These are phyloP conservation scores for Lavandula angustifolia DNA, from an alignment of 257 asterid genomes.

Conservation along the genomic window DNA sequence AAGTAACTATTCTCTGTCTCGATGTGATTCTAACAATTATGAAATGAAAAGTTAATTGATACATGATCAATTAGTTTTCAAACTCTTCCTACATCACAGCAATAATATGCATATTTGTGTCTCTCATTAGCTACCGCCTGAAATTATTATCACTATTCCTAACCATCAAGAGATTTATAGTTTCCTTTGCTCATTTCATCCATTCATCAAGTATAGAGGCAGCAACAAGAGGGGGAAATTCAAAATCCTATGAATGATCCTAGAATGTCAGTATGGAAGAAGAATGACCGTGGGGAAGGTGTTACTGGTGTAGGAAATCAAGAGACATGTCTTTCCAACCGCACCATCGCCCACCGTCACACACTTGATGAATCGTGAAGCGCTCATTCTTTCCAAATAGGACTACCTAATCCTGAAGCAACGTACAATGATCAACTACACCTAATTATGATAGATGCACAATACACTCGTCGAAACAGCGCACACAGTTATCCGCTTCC, in stretches of 20 bases:
- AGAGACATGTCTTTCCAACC: conserved; percentile 67
- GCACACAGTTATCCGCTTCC: conserved; percentile 18
- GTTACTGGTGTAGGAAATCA: conserved; percentile 75
- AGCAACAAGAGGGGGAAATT: not conserved
- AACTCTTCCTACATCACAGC: not conserved
- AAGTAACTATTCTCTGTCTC: conserved; percentile 5
- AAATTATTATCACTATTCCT: conserved; percentile 2
- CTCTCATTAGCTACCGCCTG: conserved; percentile 2
- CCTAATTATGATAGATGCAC: conserved; percentile 29
- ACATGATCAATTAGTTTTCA: too few relatives aligned
- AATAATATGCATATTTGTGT: not conserved
- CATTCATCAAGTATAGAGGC: conserved; percentile 4
- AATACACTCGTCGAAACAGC: conserved; percentile 10
- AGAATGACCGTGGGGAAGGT: conserved; percentile 84
- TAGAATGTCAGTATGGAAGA: not conserved
- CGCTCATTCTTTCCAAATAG: conserved; percentile 50
- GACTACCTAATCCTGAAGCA: conserved; percentile 28
- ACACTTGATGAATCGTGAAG: conserved; percentile 70
- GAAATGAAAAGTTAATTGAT: conserved; percentile 12
- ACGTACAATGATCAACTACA: conserved; percentile 30
- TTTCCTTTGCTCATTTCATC: not conserved
- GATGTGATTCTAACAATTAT: conserved; percentile 6
- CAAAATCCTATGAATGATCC: not conserved
- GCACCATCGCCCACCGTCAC: conserved; percentile 77
- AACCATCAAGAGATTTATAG: not conserved